Evolutionary conservation across 1,139 yeast genomes (phyloP).

Genomic region (Sugiyamaella pinicola): DNA sequence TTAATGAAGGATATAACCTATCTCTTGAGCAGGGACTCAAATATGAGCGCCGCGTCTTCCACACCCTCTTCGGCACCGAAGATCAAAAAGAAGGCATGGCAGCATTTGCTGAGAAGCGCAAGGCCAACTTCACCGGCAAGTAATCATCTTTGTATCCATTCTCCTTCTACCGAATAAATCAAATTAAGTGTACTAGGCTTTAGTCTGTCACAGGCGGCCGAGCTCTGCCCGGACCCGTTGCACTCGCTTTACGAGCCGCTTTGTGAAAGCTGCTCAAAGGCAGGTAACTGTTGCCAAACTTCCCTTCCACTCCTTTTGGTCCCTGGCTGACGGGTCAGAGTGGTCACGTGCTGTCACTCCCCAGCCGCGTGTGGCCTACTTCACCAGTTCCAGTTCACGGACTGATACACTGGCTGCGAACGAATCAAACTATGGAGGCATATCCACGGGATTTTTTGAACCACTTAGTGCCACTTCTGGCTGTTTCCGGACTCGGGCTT

Average conservation of each 20-base stretch:
- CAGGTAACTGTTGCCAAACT: too few relatives aligned
- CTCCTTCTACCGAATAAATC: too few relatives aligned
- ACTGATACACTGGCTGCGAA: too few relatives aligned
- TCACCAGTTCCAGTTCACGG: too few relatives aligned
- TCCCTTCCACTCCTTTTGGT: not conserved
- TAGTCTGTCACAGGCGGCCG: too few relatives aligned
- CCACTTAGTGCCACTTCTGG: slow-evolving; percentile 36
- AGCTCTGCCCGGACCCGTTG: too few relatives aligned
- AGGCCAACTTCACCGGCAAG: slow-evolving; percentile 45
- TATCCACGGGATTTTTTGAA: slow-evolving; percentile 32
- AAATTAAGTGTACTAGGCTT: too few relatives aligned
- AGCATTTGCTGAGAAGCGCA: slow-evolving; percentile 53
- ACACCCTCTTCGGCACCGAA: slow-evolving; percentile 48
- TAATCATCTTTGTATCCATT: too few relatives aligned
- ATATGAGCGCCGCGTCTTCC: slow-evolving; percentile 50
- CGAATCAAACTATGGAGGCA: slow-evolving; percentile 28
- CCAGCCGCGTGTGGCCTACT: not conserved
- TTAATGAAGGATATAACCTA: slow-evolving; percentile 47
- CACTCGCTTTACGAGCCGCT: too few relatives aligned
- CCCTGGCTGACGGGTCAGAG: not conserved
- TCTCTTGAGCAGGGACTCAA: slow-evolving; percentile 46
- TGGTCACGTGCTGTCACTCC: not conserved
- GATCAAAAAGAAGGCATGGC: slow-evolving; percentile 57
- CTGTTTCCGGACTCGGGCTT: slow-evolving; percentile 36
- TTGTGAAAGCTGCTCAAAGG: too few relatives aligned